Conservation (phyloP, 306 rosid genomes). For the Psophocarpus tetragonolobus region DNA sequence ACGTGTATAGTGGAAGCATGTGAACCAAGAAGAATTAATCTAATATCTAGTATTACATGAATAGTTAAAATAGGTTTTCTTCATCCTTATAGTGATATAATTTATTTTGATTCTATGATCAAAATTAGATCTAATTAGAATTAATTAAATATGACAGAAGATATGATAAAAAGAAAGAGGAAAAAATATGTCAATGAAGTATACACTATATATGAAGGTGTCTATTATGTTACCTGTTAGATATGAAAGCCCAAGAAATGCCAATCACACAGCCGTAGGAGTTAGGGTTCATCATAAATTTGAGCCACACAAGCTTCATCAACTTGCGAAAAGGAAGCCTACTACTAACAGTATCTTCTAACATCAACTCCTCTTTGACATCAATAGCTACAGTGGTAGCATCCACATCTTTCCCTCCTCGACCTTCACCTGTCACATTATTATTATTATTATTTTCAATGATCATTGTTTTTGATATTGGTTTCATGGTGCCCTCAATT, state of each 20-base stretch:
- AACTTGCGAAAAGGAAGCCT: constrained; percentile 54
- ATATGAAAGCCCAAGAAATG: constrained; percentile 75
- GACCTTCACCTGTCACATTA: not conserved
- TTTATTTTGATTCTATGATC: not conserved
- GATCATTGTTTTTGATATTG: not conserved
- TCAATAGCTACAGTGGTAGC: constrained; percentile 18
- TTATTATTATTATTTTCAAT: not conserved
- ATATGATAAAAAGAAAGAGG: too few relatives aligned
- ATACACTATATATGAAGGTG: too few relatives aligned
- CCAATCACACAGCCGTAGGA: constrained; percentile 80
- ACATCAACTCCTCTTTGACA: not conserved
- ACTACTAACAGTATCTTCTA: not conserved
- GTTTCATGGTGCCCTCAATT: constrained; percentile 33
- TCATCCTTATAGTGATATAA: not conserved
- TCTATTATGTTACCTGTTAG: constrained; percentile 85
- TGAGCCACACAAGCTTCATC: constrained; percentile 74
- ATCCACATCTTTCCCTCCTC: constrained; percentile 56
- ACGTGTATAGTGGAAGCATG: not conserved
- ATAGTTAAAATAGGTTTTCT: not conserved
- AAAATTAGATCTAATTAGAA: too few relatives aligned
- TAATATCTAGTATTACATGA: not conserved
- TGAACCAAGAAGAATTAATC: not conserved
- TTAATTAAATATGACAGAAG: too few relatives aligned
- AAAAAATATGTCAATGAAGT: too few relatives aligned
- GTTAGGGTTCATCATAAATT: constrained; percentile 77